These are phyloP conservation scores for Xylaria sp. DNA, from an alignment of 2,329 filamentous ascomycete species.

Conservation along the genomic window DNA sequence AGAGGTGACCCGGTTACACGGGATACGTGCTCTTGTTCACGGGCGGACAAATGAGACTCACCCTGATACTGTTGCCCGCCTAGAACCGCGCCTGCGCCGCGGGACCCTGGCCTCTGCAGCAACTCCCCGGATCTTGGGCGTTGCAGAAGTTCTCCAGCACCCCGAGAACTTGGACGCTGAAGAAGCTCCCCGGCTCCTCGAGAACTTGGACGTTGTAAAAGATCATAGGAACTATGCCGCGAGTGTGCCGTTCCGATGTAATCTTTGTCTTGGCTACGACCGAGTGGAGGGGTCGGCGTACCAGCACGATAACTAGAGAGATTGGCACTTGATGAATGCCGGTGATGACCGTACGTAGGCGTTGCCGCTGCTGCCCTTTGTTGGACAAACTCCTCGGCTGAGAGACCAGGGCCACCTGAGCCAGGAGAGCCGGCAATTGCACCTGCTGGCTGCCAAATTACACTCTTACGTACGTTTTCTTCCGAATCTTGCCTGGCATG, in stretches of 20 bases:
- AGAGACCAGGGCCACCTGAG: conserved; percentile 63
- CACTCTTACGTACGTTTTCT: conserved; percentile 70
- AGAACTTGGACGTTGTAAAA: conserved; percentile 47
- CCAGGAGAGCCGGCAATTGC: conserved; percentile 60
- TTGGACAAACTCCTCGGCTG: conserved; percentile 85
- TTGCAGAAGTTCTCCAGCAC: conserved; percentile 51
- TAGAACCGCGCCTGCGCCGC: conserved; percentile 64
- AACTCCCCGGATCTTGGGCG: conserved; percentile 61
- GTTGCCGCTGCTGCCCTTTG: conserved; percentile 71
- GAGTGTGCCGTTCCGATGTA: conserved; percentile 56
- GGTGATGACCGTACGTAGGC: conserved; percentile 69
- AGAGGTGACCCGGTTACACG: conserved; percentile 82
- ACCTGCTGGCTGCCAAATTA: conserved; percentile 82
- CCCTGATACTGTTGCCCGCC: conserved; percentile 56
- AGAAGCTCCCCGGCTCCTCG: conserved; percentile 55
- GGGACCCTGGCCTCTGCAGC: conserved; percentile 62
- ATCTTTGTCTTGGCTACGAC: conserved; percentile 56
- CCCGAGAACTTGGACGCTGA: conserved; percentile 61
- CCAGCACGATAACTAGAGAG: conserved; percentile 53
- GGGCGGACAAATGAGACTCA: conserved; percentile 77
- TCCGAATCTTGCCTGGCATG: conserved; percentile 61
- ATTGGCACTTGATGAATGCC: conserved; percentile 67
- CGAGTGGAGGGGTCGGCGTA: conserved; percentile 58
- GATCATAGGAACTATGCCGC: conserved; percentile 58
- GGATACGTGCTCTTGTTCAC: conserved; percentile 90